phyloP scores from a whole-genome alignment of 768 basidiomycete genomes.

The Hysterangium stoloniferum region DNA sequence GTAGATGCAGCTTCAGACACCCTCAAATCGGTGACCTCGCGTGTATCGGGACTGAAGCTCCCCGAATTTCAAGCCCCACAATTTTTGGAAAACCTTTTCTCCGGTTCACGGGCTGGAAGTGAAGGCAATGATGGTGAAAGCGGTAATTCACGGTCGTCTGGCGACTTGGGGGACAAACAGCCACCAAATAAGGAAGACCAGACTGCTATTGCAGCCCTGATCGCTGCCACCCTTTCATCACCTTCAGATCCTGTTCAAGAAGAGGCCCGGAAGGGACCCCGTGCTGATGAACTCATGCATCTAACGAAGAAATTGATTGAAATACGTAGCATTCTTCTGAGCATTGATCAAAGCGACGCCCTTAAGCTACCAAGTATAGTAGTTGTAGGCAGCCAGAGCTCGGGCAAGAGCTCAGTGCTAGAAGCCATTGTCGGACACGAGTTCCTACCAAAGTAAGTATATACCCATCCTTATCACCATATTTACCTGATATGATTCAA shows the following conservation, averaged over 20 bases:
- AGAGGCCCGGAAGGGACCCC: slow-evolving; percentile 32
- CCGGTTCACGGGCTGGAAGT: slow-evolving; percentile 18
- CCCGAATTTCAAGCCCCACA: slow-evolving; percentile 50
- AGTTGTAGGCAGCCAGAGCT: slow-evolving; percentile 96
- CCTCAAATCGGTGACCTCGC: slow-evolving; percentile 50
- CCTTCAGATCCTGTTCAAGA: slow-evolving; percentile 53
- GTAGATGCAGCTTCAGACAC: slow-evolving; percentile 68
- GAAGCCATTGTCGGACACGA: slow-evolving; percentile 98
- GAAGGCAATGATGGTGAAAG: slow-evolving; percentile 26
- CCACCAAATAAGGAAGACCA: slow-evolving; percentile 47
- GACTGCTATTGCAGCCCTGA: slow-evolving; percentile 61
- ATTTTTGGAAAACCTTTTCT: slow-evolving; percentile 62
- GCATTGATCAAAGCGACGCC: slow-evolving; percentile 92
- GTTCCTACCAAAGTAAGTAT: slow-evolving; percentile 92
- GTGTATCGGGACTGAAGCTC: slow-evolving; percentile 53
- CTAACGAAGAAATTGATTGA: slow-evolving; percentile 93
- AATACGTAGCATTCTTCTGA: slow-evolving; percentile 88
- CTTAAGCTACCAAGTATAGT: slow-evolving; percentile 96
- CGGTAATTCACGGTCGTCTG: slow-evolving; percentile 26
- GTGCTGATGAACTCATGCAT: slow-evolving; percentile 84
- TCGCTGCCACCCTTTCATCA: slow-evolving; percentile 73
- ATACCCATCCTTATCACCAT: not conserved
- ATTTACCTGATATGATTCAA: slow-evolving; percentile 24
- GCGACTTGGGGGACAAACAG: slow-evolving; percentile 12
- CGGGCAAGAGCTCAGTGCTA: slow-evolving; percentile 94